A percentile compares a stretch with the other conserved stretches of the same genome.
Conservation (phyloP, 176 grass and related monocot genomes). For the barley (Hordeum vulgare) region DNA sequence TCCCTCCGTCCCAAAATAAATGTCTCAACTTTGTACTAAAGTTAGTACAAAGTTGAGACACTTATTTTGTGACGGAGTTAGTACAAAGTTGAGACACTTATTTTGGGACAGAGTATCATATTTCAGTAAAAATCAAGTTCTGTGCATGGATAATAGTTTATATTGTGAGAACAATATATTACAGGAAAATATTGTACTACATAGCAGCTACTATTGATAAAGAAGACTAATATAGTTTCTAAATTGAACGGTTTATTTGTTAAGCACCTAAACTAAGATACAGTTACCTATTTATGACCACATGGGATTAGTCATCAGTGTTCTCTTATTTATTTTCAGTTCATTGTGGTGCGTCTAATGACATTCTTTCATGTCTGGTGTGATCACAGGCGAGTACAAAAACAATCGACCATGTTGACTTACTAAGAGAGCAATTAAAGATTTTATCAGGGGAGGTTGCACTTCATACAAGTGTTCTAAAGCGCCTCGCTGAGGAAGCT, state of each 20-base stretch:
- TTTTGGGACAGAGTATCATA: not conserved
- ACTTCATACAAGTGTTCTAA: slow-evolving; percentile 87
- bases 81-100: too few species aligned
- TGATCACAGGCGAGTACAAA: slow-evolving; percentile 68
- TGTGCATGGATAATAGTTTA: not conserved
- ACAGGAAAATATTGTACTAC: not conserved
- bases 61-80: too few species aligned
- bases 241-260: not conserved
- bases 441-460: slow-evolving; percentile 95
- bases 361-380: slow-evolving; percentile 18
- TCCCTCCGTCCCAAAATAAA: too few species aligned
- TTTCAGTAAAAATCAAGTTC: slow-evolving; percentile 5
- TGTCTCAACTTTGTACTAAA: too few species aligned
- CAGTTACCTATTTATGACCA: not conserved
- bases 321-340: slow-evolving; percentile 7
- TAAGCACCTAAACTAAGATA: not conserved
- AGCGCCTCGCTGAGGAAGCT: slow-evolving; percentile 75
- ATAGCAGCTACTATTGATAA: not conserved
- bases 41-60: too few species aligned
- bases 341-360: slow-evolving; percentile 2
- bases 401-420: slow-evolving; percentile 92
- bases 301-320: not conserved
- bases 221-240: not conserved
- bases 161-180: not conserved
- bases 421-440: slow-evolving; percentile 89